Base-by-base conservation (phyloP, 305 asterid genomes). In the Striga hermonthica region DNA sequence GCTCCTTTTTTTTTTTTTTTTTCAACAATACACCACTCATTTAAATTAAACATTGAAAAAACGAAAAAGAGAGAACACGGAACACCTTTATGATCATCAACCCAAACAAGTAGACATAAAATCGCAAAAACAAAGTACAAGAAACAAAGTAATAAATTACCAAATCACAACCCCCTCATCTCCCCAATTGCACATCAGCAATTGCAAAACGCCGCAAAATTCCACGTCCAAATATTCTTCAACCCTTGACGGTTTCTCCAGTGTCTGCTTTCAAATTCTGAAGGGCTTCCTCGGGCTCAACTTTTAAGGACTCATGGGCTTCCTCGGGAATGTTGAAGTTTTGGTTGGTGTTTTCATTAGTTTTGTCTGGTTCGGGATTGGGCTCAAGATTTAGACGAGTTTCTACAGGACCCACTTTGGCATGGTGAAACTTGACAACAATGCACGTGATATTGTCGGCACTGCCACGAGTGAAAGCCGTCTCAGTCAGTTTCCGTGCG, bases 401-500 rank as follows among this genome's bases (percentile, higher is more conserved):
- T 55, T 76, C 73, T 48, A 36, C 37, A 13, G 69, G 44, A 4
- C 9, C 64, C 6, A 47, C 36, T 72, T 75, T 74, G 41, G 68
- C 65, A 34, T 82, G 95, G 72, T 81, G 83, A 70, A 93, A 77
- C 83, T 90, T 90, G 74, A 90, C 99, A 40, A 88, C 97, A 16
- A 93, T 88, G 81, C 97, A 93, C 57, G 97, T 93, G 78, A 93
- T 93, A 68, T 93, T 93, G 73, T 93, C 99, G 3, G 97, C 97
- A 72, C 97, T 93, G 8, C 99, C 99, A 9, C 94, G 92, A 38
- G 86, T 78, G 71, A 88, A 93, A 60, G 99, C 99, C 15, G 95
- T 84, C 79, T 90, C 96, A 1, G 91, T 81, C 84, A 93, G 83
- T 82, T 88, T 93, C 73, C 90, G 84, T 34, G 99, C 97, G 54